These are phyloP conservation scores for Fomitopsis betulina DNA, from an alignment of 1,284 basidiomycete species.

Conservation along the genomic window DNA sequence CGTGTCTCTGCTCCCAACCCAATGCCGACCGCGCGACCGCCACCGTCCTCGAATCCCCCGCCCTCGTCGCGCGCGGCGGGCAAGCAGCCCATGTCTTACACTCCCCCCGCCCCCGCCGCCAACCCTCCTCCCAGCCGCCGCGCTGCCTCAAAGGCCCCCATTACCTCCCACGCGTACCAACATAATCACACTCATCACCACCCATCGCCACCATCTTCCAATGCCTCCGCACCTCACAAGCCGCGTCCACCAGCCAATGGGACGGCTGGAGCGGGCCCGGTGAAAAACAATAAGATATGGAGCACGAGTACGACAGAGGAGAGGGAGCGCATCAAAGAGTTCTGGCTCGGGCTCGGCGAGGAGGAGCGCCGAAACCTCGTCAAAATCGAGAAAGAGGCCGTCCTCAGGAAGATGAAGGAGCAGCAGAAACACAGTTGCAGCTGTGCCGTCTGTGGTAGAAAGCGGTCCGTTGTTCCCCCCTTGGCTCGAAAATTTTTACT, in stretches of 20 bases:
- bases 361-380: slow-evolving; percentile 88
- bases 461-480: slow-evolving; percentile 58
- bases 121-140: slow-evolving; percentile 38
- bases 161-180: slow-evolving; percentile 48
- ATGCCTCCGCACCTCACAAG: slow-evolving; percentile 47
- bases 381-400: slow-evolving; percentile 96
- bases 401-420: slow-evolving; percentile 98
- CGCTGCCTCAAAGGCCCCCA: slow-evolving; percentile 67
- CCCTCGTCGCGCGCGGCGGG: slow-evolving; percentile 69
- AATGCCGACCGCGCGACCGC: slow-evolving; percentile 37
- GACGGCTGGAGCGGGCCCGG: slow-evolving; percentile 25
- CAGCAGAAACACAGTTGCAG: slow-evolving; percentile 95
- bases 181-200: slow-evolving; percentile 55
- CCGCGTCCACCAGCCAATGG: slow-evolving; percentile 38
- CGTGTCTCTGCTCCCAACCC: slow-evolving; percentile 39
- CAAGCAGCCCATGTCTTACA: slow-evolving; percentile 70
- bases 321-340: slow-evolving; percentile 94
- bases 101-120: slow-evolving; percentile 25
- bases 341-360: slow-evolving; percentile 91
- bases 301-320: slow-evolving; percentile 88
- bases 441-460: slow-evolving; percentile 95
- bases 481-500: slow-evolving; percentile 31
- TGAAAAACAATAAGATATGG: slow-evolving; percentile 73
- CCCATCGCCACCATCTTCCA: slow-evolving; percentile 67
- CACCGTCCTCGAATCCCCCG: slow-evolving; percentile 38